phyloP scores from a whole-genome alignment of 768 basidiomycete genomes.

The Epithele typhae region DNA sequence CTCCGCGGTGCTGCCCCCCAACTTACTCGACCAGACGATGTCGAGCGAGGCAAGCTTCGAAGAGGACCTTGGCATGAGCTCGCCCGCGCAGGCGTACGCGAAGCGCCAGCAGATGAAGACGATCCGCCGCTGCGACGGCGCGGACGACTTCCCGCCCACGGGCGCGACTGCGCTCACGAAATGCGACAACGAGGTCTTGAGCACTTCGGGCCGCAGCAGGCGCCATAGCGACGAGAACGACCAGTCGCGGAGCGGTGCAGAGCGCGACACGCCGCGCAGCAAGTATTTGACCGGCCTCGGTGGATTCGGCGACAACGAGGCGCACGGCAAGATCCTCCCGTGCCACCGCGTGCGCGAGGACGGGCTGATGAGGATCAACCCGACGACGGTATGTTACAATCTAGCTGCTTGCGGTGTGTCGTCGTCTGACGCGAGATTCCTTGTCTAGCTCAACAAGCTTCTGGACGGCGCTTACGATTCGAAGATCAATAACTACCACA shows the following conservation, averaged over 20 bases:
- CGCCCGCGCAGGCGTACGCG: slow-evolving; percentile 77
- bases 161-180: slow-evolving; percentile 52
- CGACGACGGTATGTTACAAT: slow-evolving; percentile 72
- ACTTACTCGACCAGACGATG: slow-evolving; percentile 38
- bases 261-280: slow-evolving; percentile 26
- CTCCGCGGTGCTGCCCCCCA: slow-evolving; percentile 59
- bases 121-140: slow-evolving; percentile 74
- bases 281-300: slow-evolving; percentile 50
- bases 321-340: slow-evolving; percentile 87
- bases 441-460: slow-evolving; percentile 64
- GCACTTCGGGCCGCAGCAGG: slow-evolving; percentile 1
- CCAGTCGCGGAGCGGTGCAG: slow-evolving; percentile 5
- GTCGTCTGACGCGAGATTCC: background rate
- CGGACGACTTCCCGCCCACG: slow-evolving; percentile 77
- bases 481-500: slow-evolving; percentile 61
- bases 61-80: slow-evolving; percentile 58
- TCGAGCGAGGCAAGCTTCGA: slow-evolving; percentile 43
- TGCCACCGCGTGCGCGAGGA: slow-evolving; percentile 94
- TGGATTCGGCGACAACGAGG: slow-evolving; percentile 91
- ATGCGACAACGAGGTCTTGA: slow-evolving; percentile 40
- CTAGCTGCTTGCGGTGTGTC: background rate
- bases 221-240: slow-evolving; percentile 19
- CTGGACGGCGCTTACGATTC: slow-evolving; percentile 70
- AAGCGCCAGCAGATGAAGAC: slow-evolving; percentile 75
- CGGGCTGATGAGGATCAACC: slow-evolving; percentile 86